Percentiles rank a stretch among this genome's conserved stretches.
Conservation (phyloP, 352 stramenopile genomes). For the Phytophthora litchii region DNA sequence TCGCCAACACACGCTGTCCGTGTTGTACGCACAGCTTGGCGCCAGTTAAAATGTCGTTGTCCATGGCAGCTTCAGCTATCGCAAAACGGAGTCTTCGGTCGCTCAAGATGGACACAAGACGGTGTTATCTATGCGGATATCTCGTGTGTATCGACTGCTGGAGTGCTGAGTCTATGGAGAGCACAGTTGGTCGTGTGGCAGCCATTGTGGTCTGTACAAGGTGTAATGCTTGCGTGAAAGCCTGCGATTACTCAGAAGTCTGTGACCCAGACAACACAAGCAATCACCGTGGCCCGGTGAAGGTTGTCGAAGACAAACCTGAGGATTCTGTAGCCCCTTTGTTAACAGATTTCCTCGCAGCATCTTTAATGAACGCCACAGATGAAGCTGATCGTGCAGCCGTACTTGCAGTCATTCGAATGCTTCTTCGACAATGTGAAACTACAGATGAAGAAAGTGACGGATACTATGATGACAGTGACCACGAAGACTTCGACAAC, state of each 20-base stretch:
- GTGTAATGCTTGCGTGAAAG: not conserved
- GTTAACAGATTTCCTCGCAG: constrained; percentile 36
- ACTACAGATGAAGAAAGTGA: constrained; percentile 4
- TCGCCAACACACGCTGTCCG: not conserved
- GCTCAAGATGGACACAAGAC: not conserved
- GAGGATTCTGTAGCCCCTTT: constrained; percentile 17
- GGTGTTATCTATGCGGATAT: not conserved
- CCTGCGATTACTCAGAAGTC: constrained; percentile 34
- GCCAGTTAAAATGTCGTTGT: not conserved
- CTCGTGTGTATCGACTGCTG: not conserved
- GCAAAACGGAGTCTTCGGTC: not conserved
- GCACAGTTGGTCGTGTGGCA: not conserved
- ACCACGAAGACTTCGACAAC: constrained; percentile 2
- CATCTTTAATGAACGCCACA: constrained; percentile 28
- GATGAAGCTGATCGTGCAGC: constrained; percentile 19
- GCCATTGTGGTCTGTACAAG: not conserved
- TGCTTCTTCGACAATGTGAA: constrained; percentile 27
- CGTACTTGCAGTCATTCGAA: constrained; percentile 40
- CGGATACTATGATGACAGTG: constrained; percentile 1
- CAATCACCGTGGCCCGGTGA: constrained; percentile 18
- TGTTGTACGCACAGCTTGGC: not conserved
- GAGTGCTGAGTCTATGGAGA: not conserved
- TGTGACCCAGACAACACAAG: constrained; percentile 10
- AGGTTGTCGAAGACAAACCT: constrained; percentile 25
- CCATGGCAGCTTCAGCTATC: not conserved